phyloP scores from a whole-genome alignment of 2,329 filamentous ascomycete genomes.

The Fusarium albidum region DNA sequence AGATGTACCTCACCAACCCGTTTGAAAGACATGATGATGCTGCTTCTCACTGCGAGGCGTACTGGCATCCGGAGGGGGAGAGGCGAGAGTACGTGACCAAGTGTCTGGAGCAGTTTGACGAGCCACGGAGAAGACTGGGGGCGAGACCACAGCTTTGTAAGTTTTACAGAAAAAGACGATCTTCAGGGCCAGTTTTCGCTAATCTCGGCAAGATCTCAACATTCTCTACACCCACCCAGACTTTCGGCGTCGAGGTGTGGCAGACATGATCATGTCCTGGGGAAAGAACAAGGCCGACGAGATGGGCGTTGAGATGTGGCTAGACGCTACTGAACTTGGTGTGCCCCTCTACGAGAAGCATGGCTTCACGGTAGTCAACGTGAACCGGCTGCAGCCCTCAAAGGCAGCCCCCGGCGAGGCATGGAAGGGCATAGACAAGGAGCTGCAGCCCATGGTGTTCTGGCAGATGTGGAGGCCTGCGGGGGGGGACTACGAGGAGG shows the following conservation, averaged over 20 bases:
- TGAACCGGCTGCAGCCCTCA: slow-evolving; percentile 13
- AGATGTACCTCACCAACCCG: slow-evolving; percentile 20
- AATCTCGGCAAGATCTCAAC: slow-evolving; percentile 23
- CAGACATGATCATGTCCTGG: slow-evolving; percentile 32
- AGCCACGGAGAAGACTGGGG: slow-evolving; percentile 27
- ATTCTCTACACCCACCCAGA: slow-evolving; percentile 36
- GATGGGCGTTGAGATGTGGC: slow-evolving; percentile 37
- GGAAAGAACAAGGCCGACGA: slow-evolving; percentile 36
- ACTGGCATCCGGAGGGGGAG: slow-evolving; percentile 35
- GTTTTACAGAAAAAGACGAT: too few relatives aligned
- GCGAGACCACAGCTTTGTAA: slow-evolving; percentile 34
- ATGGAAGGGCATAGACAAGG: slow-evolving; percentile 24
- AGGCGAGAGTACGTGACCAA: slow-evolving; percentile 25
- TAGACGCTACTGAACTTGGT: slow-evolving; percentile 32
- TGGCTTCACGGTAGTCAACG: slow-evolving; percentile 28
- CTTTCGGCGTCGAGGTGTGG: slow-evolving; percentile 32
- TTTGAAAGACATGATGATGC: slow-evolving; percentile 21
- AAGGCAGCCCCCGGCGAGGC: slow-evolving; percentile 21
- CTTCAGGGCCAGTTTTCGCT: too few relatives aligned
- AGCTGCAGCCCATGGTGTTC: slow-evolving; percentile 26
- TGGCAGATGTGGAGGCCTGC: slow-evolving; percentile 36
- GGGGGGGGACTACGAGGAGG: slow-evolving; percentile 29
- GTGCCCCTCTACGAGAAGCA: slow-evolving; percentile 35
- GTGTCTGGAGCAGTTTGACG: slow-evolving; percentile 29
- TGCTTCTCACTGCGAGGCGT: slow-evolving; percentile 16